Conservation (phyloP, 2,329 filamentous ascomycete species). For the Aureobasidium sp. region DNA sequence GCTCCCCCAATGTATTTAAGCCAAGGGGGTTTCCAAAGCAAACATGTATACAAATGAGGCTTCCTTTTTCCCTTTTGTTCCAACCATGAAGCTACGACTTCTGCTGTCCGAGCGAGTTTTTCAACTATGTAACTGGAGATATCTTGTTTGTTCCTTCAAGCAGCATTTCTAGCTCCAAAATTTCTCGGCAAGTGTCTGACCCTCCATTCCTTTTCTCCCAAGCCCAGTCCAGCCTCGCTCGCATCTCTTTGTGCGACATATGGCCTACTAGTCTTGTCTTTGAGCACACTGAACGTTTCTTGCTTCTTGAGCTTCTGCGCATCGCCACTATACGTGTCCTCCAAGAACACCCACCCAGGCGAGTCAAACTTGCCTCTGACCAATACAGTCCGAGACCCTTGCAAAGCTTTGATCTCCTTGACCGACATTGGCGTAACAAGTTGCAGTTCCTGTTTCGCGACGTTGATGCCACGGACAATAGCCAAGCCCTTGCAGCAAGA, state of each 20-base stretch:
- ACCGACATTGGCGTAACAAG: constrained; percentile 55
- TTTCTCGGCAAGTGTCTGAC: constrained; percentile 15
- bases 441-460: constrained; percentile 47
- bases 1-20: not conserved
- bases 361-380: constrained; percentile 62
- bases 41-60: not conserved
- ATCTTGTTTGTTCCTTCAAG: not conserved
- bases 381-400: constrained; percentile 50
- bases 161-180: not conserved
- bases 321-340: constrained; percentile 47
- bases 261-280: constrained; percentile 20
- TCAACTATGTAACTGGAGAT: not conserved
- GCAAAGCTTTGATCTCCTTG: constrained; percentile 21
- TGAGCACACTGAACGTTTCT: constrained; percentile 26
- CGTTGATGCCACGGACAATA: constrained; percentile 64
- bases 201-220: constrained; percentile 16
- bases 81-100: not conserved
- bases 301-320: constrained; percentile 16
- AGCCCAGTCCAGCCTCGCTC: not conserved
- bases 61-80: not conserved
- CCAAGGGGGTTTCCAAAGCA: not conserved
- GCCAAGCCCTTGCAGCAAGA: constrained; percentile 57
- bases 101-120: too few relatives aligned
- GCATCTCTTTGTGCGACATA: constrained; percentile 14
- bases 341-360: constrained; percentile 63